Conservation (phyloP, 129 eudicot species). For the Dittrichia graveolens region DNA sequence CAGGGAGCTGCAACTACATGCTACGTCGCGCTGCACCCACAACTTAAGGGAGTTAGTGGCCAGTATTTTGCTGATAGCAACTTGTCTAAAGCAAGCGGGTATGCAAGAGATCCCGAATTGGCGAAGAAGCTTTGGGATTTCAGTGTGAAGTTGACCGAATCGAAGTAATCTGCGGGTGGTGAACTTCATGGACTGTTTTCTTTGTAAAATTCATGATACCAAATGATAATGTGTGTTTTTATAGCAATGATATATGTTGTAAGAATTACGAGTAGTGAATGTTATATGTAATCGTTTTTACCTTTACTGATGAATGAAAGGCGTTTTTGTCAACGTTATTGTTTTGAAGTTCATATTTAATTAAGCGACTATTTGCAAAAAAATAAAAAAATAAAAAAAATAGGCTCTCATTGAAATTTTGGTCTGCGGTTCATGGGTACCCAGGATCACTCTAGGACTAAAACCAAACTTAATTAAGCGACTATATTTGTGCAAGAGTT, state of each 20-base stretch:
- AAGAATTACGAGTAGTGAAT: background rate
- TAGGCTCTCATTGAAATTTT: no score
- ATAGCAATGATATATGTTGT: slow-evolving; percentile 7
- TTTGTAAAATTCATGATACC: slow-evolving; percentile 1
- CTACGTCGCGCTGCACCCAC: slow-evolving; percentile 80
- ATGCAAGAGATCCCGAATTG: slow-evolving; percentile 52
- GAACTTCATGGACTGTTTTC: slow-evolving; percentile 13
- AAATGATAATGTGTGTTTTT: slow-evolving; percentile 2
- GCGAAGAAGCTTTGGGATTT: slow-evolving; percentile 88
- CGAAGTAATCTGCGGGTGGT: slow-evolving; percentile 23
- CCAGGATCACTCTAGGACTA: no score
- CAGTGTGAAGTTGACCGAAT: slow-evolving; percentile 55
- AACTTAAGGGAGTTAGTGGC: slow-evolving; percentile 71
- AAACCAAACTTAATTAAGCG: no score
- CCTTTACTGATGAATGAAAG: slow-evolving; percentile 5
- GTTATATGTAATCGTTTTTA: slow-evolving; percentile 1
- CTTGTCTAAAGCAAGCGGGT: slow-evolving; percentile 43
- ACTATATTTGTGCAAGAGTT: no score
- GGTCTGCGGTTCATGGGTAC: no score
- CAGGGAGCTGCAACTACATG: slow-evolving; percentile 93
- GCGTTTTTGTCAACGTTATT: no score
- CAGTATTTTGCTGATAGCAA: slow-evolving; percentile 78
- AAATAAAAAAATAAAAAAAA: no score
- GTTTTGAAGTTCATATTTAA: no score
- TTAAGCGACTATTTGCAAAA: no score